A percentile compares a stretch with the other conserved stretches of the same genome.
Conservation (phyloP, 208 protist species). For the Acanthamoeba triangularis region DNA sequence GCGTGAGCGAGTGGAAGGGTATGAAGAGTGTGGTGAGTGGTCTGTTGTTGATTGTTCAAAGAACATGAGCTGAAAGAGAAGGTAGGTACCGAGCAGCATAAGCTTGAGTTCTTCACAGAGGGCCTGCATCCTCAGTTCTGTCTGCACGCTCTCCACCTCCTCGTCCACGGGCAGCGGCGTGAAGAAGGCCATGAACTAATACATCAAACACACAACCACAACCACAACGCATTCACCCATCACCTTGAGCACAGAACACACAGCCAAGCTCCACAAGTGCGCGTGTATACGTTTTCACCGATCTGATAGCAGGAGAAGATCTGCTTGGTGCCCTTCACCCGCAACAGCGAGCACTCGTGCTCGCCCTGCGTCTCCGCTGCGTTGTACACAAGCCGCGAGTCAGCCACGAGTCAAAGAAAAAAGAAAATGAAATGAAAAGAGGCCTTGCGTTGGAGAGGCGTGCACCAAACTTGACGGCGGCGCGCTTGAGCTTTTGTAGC, state of each 20-base stretch:
- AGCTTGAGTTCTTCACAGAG: constrained; percentile 43
- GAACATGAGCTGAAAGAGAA: too few species aligned
- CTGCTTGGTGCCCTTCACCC: background rate
- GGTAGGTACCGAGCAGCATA: constrained; percentile 62
- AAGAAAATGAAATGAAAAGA: too few species aligned
- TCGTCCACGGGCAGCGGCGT: constrained; percentile 62
- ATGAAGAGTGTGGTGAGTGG: background rate
- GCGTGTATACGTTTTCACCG: constrained; percentile 21
- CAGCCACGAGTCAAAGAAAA: background rate
- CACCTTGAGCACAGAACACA: background rate
- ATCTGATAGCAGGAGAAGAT: constrained; percentile 66
- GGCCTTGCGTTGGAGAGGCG: too few species aligned
- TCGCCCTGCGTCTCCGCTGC: constrained; percentile 23
- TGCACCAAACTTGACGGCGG: constrained; percentile 61
- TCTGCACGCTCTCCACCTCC: constrained; percentile 45
- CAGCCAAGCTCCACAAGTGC: too few species aligned
- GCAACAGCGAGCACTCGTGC: background rate
- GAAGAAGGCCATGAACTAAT: constrained; percentile 73
- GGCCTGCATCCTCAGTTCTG: constrained; percentile 38
- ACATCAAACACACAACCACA: background rate
- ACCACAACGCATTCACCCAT: background rate
- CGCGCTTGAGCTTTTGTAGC: constrained; percentile 48
- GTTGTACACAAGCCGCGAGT: background rate
- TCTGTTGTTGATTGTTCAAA: too few species aligned
- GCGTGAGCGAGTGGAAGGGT: too few species aligned